Evolutionary conservation across 2,329 filamentous ascomycete species (phyloP), one percentile per base, ranked within the genome.

Genomic region (Cladophialophora psammophila): DNA sequence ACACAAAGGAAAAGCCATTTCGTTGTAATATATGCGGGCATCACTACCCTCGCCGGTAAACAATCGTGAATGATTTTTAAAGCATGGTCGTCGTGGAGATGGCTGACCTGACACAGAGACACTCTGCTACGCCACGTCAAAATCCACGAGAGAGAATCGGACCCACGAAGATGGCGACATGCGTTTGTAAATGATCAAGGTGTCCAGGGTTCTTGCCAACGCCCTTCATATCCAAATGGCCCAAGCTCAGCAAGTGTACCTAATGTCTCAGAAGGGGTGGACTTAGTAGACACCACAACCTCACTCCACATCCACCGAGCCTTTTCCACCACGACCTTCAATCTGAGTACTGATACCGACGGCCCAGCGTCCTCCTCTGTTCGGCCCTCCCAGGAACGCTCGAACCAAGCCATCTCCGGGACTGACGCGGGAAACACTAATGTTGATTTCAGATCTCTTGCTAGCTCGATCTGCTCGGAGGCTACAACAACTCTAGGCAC

Each of bases 51-150:
- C 40, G 40, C 40, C 40, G 40, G 40, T 42, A 42, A 42, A 42
- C 40, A 42, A 42, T 42, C 40, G 4, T 42, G 12, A 42, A 42
- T 42, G 40, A 42, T 2, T 12, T 12, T 42, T 12, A 42, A 42
- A 12, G n/a, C n/a, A n/a, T 42, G n/a, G 40, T 42, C 4, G 40
- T 42, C 40, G 40, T 4, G 40, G 10, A 42, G 10, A 42, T 42
- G 40, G 40, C 40, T 42, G 40, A 42, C n/a, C 40, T 42, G n/a
- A n/a, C 40, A 42, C 4, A 42, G 40, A 42, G 40, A 42, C 4
- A 42, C 40, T 42, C 40, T 42, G n/a, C 40, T 42, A 42, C 40
- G 40, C 40, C 40, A 42, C 40, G 40, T 42, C 40, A 42, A 42
- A 42, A 42, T 42, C 4, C 40, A 42, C n/a, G 40, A 42, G 40